These are phyloP conservation scores for Triangularia verruculosa DNA, from an alignment of 2,329 filamentous ascomycete genomes.

Conservation along the genomic window DNA sequence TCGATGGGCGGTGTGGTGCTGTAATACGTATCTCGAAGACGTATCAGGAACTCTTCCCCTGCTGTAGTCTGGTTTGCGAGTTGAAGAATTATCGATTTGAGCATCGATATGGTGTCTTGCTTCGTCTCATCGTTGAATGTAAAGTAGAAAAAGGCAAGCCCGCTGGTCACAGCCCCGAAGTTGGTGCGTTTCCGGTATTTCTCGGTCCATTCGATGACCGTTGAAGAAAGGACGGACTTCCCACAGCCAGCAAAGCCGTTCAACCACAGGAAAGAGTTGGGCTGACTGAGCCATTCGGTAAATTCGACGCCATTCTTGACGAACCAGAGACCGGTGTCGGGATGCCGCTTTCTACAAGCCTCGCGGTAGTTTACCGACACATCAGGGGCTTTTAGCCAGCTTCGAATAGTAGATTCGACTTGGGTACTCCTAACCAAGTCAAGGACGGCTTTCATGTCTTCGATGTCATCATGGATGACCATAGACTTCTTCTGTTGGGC, in stretches of 20 bases:
- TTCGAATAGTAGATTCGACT: constrained; percentile 28
- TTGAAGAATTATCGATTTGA: constrained; percentile 36
- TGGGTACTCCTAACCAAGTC: constrained; percentile 29
- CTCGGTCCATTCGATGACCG: constrained; percentile 9
- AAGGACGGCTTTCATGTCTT: constrained; percentile 30
- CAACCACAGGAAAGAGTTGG: constrained; percentile 39
- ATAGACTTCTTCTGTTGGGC: constrained; percentile 32
- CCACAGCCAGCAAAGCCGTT: constrained; percentile 40
- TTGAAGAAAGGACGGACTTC: constrained; percentile 40
- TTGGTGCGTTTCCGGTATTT: constrained; percentile 25
- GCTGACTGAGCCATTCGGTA: constrained; percentile 29
- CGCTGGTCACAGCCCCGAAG: constrained; percentile 27
- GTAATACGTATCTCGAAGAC: constrained; percentile 21
- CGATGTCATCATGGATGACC: constrained; percentile 29
- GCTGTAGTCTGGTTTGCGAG: constrained; percentile 31
- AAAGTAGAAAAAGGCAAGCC: constrained; percentile 41
- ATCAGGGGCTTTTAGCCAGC: constrained; percentile 39
- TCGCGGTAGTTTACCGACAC: constrained; percentile 35
- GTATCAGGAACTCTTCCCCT: constrained; percentile 20
- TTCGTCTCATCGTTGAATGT: constrained; percentile 37
- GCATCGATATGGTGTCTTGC: constrained; percentile 32
- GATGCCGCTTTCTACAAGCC: constrained; percentile 32
- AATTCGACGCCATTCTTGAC: constrained; percentile 25
- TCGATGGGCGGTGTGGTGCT: constrained; percentile 22
- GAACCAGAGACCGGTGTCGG: constrained; percentile 37